phyloP scores from a whole-genome alignment of 2,329 filamentous ascomycete genomes.

The Pseudogymnoascus sp. region DNA sequence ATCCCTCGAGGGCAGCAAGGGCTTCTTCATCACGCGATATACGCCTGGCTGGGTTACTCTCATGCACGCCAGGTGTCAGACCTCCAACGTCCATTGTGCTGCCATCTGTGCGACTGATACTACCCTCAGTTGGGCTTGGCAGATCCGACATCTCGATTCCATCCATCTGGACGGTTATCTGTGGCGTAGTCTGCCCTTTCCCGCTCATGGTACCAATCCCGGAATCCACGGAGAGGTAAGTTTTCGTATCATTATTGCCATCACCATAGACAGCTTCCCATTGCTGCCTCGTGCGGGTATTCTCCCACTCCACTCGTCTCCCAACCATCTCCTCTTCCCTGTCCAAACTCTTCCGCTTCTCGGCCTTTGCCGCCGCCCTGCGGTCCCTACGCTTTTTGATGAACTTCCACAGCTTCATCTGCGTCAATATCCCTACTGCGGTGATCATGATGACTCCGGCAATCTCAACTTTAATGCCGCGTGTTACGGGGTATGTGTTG shows the following conservation, averaged over 20 bases:
- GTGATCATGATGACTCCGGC: constrained; percentile 70
- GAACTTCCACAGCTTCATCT: constrained; percentile 79
- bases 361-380: constrained; percentile 45
- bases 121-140: constrained; percentile 19
- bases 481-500: constrained; percentile 76
- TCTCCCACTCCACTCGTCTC: constrained; percentile 57
- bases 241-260: constrained; percentile 13
- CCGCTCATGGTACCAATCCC: constrained; percentile 40
- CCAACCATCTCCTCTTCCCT: constrained; percentile 66
- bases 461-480: constrained; percentile 78
- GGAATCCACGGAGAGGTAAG: constrained; percentile 23
- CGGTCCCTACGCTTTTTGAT: constrained; percentile 57
- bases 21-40: constrained; percentile 13
- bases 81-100: constrained; percentile 5
- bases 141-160: constrained; percentile 52
- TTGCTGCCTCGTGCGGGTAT: constrained; percentile 52
- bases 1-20: constrained; percentile 21
- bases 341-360: constrained; percentile 49
- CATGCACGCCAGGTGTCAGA: constrained; percentile 10
- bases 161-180: constrained; percentile 36
- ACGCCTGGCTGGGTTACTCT: constrained; percentile 7
- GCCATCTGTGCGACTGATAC: neutral
- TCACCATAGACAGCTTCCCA: constrained; percentile 69
- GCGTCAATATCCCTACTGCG: constrained; percentile 71
- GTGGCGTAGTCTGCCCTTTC: constrained; percentile 33